These are phyloP conservation scores for Phytophthora vignae DNA, from an alignment of 352 stramenopile genomes.

Conservation along the genomic window DNA sequence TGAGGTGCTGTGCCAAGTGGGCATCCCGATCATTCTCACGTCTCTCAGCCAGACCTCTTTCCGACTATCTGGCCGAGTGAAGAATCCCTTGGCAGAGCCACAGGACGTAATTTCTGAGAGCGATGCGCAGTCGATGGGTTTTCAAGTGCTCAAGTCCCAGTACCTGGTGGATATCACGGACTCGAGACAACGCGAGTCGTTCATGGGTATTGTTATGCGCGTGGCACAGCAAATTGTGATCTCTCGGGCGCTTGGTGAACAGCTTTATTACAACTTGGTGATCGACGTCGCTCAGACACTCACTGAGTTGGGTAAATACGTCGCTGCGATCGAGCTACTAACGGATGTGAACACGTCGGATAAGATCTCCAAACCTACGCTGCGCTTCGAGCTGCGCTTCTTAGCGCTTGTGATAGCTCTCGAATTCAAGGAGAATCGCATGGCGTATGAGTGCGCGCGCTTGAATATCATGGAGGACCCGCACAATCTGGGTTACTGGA, in stretches of 20 bases:
- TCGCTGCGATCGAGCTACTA: constrained; percentile 84
- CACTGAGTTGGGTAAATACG: constrained; percentile 83
- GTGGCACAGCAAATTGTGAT: constrained; percentile 87
- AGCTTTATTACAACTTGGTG: constrained; percentile 81
- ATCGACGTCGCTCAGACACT: constrained; percentile 84
- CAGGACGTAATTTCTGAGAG: constrained; percentile 66
- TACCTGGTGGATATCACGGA: constrained; percentile 88
- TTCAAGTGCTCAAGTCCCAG: constrained; percentile 83
- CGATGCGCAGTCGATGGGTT: constrained; percentile 72
- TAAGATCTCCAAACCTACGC: constrained; percentile 75
- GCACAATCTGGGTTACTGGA: constrained; percentile 85
- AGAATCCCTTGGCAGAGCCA: constrained; percentile 56
- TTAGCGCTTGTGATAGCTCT: constrained; percentile 85
- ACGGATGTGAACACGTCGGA: constrained; percentile 89
- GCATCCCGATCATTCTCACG: constrained; percentile 85
- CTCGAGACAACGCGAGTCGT: constrained; percentile 72
- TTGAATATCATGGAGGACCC: constrained; percentile 90
- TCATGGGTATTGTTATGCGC: constrained; percentile 88
- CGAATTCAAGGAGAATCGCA: constrained; percentile 87
- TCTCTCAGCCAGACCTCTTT: constrained; percentile 84
- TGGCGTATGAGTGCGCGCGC: constrained; percentile 88
- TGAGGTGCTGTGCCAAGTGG: constrained; percentile 84
- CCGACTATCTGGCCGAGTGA: constrained; percentile 71
- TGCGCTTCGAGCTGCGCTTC: constrained; percentile 86
- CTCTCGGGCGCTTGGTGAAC: constrained; percentile 70